Conservation (phyloP, 2,329 filamentous ascomycete species). For the Fusarium sulawesiense region DNA sequence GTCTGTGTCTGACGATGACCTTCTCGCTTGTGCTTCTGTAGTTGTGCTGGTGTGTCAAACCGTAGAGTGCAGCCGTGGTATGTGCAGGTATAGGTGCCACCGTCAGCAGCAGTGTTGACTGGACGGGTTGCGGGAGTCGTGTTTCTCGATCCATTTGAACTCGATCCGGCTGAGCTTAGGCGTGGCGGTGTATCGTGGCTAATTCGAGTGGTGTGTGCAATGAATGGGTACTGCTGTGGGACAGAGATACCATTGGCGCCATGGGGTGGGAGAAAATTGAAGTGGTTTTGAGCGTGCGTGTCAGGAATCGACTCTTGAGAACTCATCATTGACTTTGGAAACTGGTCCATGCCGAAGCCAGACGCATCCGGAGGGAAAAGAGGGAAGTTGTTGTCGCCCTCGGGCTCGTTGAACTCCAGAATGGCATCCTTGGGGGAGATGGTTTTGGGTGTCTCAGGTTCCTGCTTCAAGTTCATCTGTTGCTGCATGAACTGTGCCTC, state of each 20-base stretch:
- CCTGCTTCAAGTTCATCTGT: slow-evolving; percentile 54
- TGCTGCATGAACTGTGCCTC: slow-evolving; percentile 62
- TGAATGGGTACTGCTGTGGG: slow-evolving; percentile 65
- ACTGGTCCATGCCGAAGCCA: slow-evolving; percentile 56
- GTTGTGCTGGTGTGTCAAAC: slow-evolving; percentile 85
- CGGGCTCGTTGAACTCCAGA: slow-evolving; percentile 82
- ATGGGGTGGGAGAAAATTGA: slow-evolving; percentile 51
- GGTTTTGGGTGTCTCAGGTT: slow-evolving; percentile 74
- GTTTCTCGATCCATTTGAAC: slow-evolving; percentile 48
- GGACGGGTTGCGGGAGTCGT: slow-evolving; percentile 61
- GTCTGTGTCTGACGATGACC: slow-evolving; percentile 82
- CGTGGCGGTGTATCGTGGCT: slow-evolving; percentile 52
- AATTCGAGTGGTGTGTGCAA: slow-evolving; percentile 51
- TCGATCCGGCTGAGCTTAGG: slow-evolving; percentile 58
- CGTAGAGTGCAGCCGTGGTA: slow-evolving; percentile 90
- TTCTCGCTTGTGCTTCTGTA: slow-evolving; percentile 97
- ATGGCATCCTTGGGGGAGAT: slow-evolving; percentile 95
- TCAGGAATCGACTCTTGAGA: slow-evolving; percentile 37
- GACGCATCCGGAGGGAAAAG: slow-evolving; percentile 75
- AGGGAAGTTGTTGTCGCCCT: slow-evolving; percentile 76
- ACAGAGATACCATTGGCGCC: slow-evolving; percentile 56
- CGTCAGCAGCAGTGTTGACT: slow-evolving; percentile 74
- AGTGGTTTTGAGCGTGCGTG: slow-evolving; percentile 36
- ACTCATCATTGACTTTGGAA: slow-evolving; percentile 51
- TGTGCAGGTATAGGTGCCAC: slow-evolving; percentile 94